Base-by-base conservation (phyloP, 176 grass and related monocot genomes). In the Musa acuminata region DNA sequence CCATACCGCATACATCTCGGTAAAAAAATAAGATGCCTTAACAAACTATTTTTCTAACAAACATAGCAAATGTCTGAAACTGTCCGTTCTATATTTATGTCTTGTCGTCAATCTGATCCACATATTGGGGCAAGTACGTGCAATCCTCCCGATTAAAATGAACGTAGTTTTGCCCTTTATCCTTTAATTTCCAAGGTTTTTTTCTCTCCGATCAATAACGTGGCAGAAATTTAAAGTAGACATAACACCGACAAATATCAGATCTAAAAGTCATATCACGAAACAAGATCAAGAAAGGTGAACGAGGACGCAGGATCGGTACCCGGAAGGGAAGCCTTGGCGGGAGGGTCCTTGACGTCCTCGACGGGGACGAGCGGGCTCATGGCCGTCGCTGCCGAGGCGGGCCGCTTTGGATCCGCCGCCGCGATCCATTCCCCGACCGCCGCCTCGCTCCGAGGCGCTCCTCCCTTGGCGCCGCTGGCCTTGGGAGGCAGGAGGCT, bases 241-340 rank as follows among this genome's bases (percentile, higher is more conserved):
- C 4, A 57, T 16, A 17, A 57, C 13, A 57, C 2, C 55, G 16
- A 10, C 55, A 17, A 17, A 57, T 5, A 57, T 4, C 13, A 16
- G 10, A 57, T 57, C 55, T 16, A 57, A 16, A 57, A 0, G 55
- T 57, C 55, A 57, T 4, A 57, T 16, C 5, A 16, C 3, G 21
- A 64, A 64, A 64, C 62, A 64, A 64, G 19, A 64, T 23, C 62
- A 1, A 64, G 9, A 74, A 77, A 2, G 3, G 67, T 24, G 12
- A 14, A 51, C 60, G 22, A 59, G 71, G 25, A 52, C 51, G 1
- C 51, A 80, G 23, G 67, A 9, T 62, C 13, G 54, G 58, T 82
- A 96, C 93, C 90, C 89, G 90, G 92, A 21, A 90, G 75, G 14
- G 93, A 88, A 69, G 82, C 83, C 84, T 92, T 97, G 4, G 87